Conservation (phyloP, 805 yeast genomes). For the Metschnikowia dekortorum region DNA sequence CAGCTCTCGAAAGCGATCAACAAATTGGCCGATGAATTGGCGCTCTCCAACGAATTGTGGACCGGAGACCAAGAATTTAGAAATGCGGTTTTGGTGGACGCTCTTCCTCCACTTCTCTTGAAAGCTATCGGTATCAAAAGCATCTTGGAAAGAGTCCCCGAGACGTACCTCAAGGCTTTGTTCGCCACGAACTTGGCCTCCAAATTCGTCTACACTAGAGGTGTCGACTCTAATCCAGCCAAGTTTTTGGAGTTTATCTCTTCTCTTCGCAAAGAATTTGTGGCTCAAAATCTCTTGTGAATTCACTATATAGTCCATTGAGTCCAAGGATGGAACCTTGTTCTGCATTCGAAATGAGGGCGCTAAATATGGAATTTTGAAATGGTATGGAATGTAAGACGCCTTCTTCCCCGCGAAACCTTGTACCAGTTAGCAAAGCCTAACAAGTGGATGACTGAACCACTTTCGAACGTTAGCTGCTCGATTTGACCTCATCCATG, state of each 20-base stretch:
- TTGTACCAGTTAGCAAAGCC: no score
- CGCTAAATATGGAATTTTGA: background rate
- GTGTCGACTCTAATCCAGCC: constrained; percentile 77
- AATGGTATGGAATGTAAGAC: no score
- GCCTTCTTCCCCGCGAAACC: no score
- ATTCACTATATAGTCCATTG: background rate
- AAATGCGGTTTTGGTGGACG: constrained; percentile 67
- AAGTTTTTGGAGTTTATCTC: constrained; percentile 68
- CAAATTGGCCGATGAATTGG: constrained; percentile 79
- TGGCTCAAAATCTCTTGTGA: constrained; percentile 27
- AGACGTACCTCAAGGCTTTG: constrained; percentile 79
- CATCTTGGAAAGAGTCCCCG: constrained; percentile 77
- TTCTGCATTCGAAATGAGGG: background rate
- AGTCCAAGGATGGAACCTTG: background rate
- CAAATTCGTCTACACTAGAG: constrained; percentile 76
- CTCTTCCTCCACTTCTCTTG: constrained; percentile 72
- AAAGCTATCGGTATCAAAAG: constrained; percentile 62
- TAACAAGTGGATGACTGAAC: no score
- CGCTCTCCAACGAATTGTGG: constrained; percentile 80
- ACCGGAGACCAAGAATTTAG: constrained; percentile 72
- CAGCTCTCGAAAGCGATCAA: constrained; percentile 78
- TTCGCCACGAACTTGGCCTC: constrained; percentile 85
- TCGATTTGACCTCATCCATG: constrained; percentile 19
- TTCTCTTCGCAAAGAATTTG: constrained; percentile 46
- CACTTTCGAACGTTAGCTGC: background rate